Base-by-base conservation (phyloP, 2,329 filamentous ascomycete species). In the Cordyceps javanica region DNA sequence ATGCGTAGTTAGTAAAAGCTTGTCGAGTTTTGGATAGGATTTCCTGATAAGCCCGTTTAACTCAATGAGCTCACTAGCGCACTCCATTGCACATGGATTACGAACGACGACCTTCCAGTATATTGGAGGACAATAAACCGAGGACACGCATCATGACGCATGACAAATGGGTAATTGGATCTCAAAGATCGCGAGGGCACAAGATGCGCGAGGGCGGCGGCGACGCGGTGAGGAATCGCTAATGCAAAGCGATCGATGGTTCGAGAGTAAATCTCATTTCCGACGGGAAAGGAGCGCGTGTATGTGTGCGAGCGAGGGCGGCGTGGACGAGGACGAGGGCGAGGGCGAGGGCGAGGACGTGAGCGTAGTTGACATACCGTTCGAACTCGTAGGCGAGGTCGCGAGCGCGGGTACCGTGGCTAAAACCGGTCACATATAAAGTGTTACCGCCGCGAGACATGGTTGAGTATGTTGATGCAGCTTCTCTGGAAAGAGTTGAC, bases 341-440 rank as follows among this genome's bases (percentile, higher is more conserved):
- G 76, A 71, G 72, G 67, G 61, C 69, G 67, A 66, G 66, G 64
- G 62, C 67, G 70, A 67, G 67, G 68, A 65, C 70, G 70, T 66
- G 67, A 66, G 64, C 72, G 72, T 78, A 77, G 79, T 75, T 81
- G 82, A 96, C 92, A 86, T 96, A 97, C 91, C 93, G 91, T 92
- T 97, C 93, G 89, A 97, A 97, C 83, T 97, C 93, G 89, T 96
- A 97, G 81, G 93, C 91, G 75, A 97, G 90, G 82, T 99, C 92
- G 86, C 94, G 91, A 75, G 94, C 91, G 82, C 94, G 91, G 75
- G 93, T 97, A 76, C 93, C 91, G 78, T 96, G 91, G 84, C 93
- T 95, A 77, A 99, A 99, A 83, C 94, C 94, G 72, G 92, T 96
- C 76, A 97, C 93, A 81, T 97, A 97, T 67, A 97, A 90, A 59